These are phyloP conservation scores for Acer yangbiense DNA, from an alignment of 345 rosid species.

Conservation along the genomic window DNA sequence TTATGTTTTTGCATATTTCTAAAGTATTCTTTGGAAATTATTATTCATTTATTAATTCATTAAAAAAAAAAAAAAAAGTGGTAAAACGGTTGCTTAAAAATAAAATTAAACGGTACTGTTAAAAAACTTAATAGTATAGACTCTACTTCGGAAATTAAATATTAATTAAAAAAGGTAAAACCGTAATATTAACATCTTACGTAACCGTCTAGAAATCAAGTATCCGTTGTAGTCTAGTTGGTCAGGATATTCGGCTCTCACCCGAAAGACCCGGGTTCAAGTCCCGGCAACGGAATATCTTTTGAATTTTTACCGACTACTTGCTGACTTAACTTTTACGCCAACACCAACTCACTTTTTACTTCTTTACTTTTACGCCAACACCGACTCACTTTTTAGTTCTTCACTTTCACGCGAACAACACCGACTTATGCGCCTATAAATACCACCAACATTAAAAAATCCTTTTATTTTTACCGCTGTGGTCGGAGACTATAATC, in stretches of 20 bases:
- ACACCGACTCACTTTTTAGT: background rate
- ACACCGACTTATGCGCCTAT: background rate
- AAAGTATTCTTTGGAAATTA: background rate
- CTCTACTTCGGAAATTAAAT: too few species aligned
- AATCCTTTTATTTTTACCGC: background rate
- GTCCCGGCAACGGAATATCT: conserved; percentile 71
- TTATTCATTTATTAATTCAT: background rate
- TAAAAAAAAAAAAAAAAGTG: too few species aligned
- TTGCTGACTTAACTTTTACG: too few species aligned
- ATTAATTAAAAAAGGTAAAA: too few species aligned
- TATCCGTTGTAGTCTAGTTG: conserved; percentile 75
- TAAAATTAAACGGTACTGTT: too few species aligned
- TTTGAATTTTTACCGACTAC: background rate
- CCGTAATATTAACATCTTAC: too few species aligned
- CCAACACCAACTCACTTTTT: too few species aligned
- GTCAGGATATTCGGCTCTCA: conserved; percentile 79
- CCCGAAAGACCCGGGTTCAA: conserved; percentile 81
- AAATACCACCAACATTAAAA: too few species aligned
- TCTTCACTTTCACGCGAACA: background rate
- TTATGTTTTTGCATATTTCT: too few species aligned
- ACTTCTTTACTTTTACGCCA: background rate
- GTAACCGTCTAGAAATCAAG: too few species aligned
- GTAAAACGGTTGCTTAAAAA: too few species aligned
- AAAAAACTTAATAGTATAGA: too few species aligned
- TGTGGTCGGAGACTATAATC: background rate